Evolutionary conservation across 2,329 filamentous ascomycete genomes (phyloP).

Genomic region (Curvularia eragrostidis): DNA sequence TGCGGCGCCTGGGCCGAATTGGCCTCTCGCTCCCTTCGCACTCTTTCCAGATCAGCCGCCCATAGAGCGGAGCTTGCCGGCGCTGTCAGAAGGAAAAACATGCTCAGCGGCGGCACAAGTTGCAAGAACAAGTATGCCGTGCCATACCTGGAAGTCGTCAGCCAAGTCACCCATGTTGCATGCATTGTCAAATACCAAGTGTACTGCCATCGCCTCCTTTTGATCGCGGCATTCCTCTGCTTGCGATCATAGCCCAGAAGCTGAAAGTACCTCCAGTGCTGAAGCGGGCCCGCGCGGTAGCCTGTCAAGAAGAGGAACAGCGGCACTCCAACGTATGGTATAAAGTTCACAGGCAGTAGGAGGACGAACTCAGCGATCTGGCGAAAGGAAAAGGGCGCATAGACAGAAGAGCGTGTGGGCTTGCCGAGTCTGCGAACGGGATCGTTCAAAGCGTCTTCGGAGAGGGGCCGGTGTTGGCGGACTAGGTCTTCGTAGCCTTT

Average conservation of each 20-base stretch:
- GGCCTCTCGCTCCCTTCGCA: constrained; percentile 36
- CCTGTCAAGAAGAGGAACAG: constrained; percentile 89
- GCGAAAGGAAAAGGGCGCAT: constrained; percentile 87
- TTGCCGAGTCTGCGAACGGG: constrained; percentile 83
- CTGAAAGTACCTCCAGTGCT: constrained; percentile 90
- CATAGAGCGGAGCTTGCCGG: constrained; percentile 85
- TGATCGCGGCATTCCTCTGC: constrained; percentile 74
- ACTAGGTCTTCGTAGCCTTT: constrained; percentile 68
- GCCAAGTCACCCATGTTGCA: not conserved
- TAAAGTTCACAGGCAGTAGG: constrained; percentile 75
- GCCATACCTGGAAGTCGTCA: constrained; percentile 68
- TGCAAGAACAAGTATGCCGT: constrained; percentile 83
- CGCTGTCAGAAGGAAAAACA: constrained; percentile 91
- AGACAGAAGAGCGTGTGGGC: constrained; percentile 76
- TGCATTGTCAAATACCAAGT: constrained; percentile 66
- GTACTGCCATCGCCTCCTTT: constrained; percentile 77
- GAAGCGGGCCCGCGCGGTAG: constrained; percentile 82
- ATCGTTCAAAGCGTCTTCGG: constrained; percentile 71
- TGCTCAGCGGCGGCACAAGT: constrained; percentile 87
- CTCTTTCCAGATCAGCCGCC: constrained; percentile 75
- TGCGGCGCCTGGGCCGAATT: constrained; percentile 23
- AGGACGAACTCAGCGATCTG: constrained; percentile 84
- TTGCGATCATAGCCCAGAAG: constrained; percentile 76
- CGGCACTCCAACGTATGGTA: constrained; percentile 82
- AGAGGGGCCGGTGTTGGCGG: constrained; percentile 58